phyloP scores from a whole-genome alignment of 192 early-diverging fungal species.

The Tieghemiomyces parasiticus region DNA sequence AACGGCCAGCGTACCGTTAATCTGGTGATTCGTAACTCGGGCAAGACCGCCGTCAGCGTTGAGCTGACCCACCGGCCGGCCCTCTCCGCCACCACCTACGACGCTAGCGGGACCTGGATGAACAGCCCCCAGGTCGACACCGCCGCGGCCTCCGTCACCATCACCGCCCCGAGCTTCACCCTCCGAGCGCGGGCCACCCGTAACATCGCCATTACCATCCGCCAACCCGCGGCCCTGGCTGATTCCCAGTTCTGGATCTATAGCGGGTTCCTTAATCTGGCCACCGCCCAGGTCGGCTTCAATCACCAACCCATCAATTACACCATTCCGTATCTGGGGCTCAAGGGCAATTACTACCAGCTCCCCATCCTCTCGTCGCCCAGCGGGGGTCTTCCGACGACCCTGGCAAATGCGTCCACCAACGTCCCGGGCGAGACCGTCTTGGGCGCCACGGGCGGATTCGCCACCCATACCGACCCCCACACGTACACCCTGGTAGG shows the following conservation, averaged over 20 bases:
- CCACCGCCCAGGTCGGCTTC: slow-evolving; percentile 16
- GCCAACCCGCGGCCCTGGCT: not conserved
- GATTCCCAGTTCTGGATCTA: slow-evolving; percentile 21
- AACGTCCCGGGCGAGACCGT: not conserved
- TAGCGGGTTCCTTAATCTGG: slow-evolving; percentile 27
- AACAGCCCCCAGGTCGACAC: slow-evolving; percentile 12
- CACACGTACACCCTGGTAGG: not conserved
- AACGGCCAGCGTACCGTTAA: not conserved
- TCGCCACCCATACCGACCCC: no score
- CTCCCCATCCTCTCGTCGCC: slow-evolving; percentile 14
- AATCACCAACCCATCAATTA: slow-evolving; percentile 16
- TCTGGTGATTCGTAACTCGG: slow-evolving; percentile 26
- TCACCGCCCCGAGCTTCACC: not conserved
- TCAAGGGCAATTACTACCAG: slow-evolving; percentile 19
- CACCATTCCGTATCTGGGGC: slow-evolving; percentile 17
- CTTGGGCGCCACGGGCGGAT: not conserved
- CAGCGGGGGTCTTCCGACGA: not conserved
- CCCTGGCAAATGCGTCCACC: no score
- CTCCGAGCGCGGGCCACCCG: not conserved
- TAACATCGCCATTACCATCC: not conserved
- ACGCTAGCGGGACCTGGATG: slow-evolving; percentile 3
- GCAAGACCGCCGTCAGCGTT: slow-evolving; percentile 17
- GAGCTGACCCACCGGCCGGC: slow-evolving; percentile 18
- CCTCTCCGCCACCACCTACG: slow-evolving; percentile 21
- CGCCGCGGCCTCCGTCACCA: slow-evolving; percentile 7